Evolutionary conservation across 352 stramenopile genomes (phyloP), one percentile per base, ranked within the genome.

Genomic region (Globisporangium heterothallicum): DNA sequence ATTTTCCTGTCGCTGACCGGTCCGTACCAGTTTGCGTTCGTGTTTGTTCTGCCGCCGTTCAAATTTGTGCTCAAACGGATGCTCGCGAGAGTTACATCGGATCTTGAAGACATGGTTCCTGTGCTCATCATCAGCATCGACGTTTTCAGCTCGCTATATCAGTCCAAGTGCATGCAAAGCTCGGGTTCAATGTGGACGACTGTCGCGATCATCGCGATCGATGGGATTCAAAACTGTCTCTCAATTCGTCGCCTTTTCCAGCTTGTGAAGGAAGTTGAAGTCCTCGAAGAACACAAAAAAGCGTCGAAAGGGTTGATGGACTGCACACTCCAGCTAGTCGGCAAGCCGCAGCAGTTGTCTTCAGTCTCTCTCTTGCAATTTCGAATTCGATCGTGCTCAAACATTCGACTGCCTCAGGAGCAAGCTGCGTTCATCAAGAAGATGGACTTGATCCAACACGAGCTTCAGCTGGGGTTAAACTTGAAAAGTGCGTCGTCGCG

Each of bases 61-160:
- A 82, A 82, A 12, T 27, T 67, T 12, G 24, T 36, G 6, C 7
- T 52, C 26, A 43, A 52, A 21, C 1, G 19, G 5, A 14, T 52
- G 0, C 43, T 76, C 18, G 78, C 72, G 48, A 62, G 66, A 14
- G 30, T 70, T 1, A 46, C 74, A 29, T 66, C 50, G 5, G 53
- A 40, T 45, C 3, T 44, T 1, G 49, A 49, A n/a, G 49, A 56
- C 21, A 14, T 42, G 3, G 38, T 56, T 8, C 49, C 49, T 12
- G 49, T 41, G 4, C 9, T 48, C 2, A n/a, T 41, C 13, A 6
- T 41, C 14, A 49, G n/a, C n/a, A 25, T 56, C 24, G 49, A 49
- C 29, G 8, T 56, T 25, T 56, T 56, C 38, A 56, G 41, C 38
- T 36, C 49, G 5, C 7, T 56, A 4, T 56, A 41, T 16, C 38